These are phyloP conservation scores for Agrocybe pediades DNA, from an alignment of 768 basidiomycete genomes.

Conservation along the genomic window DNA sequence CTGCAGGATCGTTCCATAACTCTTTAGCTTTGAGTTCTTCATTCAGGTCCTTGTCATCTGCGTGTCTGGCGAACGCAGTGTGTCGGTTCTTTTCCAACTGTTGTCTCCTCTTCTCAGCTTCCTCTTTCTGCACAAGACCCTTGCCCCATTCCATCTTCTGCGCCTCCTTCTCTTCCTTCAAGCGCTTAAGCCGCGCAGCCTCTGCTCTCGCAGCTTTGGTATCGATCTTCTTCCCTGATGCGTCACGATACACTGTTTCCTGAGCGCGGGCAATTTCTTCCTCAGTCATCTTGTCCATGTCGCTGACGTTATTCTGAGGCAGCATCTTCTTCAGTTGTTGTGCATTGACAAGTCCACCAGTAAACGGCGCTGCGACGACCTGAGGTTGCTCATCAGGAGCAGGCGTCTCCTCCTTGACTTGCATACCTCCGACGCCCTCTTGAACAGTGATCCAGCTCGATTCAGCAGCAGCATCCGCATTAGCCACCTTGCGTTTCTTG, in stretches of 20 bases:
- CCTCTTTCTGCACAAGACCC: constrained; percentile 87
- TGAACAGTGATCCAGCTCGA: constrained; percentile 73
- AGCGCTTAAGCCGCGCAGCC: constrained; percentile 77
- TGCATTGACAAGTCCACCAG: constrained; percentile 79
- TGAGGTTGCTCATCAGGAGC: constrained; percentile 74
- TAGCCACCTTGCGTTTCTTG: constrained; percentile 63
- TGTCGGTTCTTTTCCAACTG: constrained; percentile 71
- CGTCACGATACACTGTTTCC: constrained; percentile 94
- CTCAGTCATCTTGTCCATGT: constrained; percentile 40
- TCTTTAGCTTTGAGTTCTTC: constrained; percentile 79
- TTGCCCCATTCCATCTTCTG: constrained; percentile 98
- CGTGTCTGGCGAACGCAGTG: constrained; percentile 73
- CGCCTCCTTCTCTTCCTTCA: constrained; percentile 84
- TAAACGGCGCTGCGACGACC: constrained; percentile 54
- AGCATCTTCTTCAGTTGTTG: constrained; percentile 71
- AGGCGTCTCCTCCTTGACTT: constrained; percentile 45
- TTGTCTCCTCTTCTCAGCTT: constrained; percentile 62
- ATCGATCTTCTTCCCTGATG: constrained; percentile 86
- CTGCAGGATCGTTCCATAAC: constrained; percentile 98
- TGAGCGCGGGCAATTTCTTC: constrained; percentile 66
- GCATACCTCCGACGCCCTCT: constrained; percentile 37
- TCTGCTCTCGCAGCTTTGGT: constrained; percentile 84
- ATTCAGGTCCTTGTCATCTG: constrained; percentile 85
- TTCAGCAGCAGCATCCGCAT: constrained; percentile 32
- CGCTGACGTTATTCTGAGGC: constrained; percentile 39